A percentile compares a stretch with the other conserved stretches of the same genome.
These are phyloP conservation scores for Crithidia mellificae DNA, from an alignment of 208 protist species.

Conservation along the genomic window DNA sequence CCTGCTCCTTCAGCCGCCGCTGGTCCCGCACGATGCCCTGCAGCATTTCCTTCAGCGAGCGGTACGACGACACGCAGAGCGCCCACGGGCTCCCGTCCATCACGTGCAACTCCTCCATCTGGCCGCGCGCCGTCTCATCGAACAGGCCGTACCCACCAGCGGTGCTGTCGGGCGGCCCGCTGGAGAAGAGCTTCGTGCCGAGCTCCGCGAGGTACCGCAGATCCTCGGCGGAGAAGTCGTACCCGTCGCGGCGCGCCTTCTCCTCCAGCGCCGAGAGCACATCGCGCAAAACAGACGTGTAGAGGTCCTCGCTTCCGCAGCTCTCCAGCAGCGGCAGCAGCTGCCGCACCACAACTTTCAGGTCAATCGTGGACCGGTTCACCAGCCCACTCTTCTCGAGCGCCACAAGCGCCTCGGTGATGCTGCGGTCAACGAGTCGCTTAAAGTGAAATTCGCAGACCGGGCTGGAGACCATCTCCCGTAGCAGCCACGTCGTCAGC, in stretches of 20 bases:
- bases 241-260: slow-evolving; percentile 50
- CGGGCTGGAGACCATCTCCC: slow-evolving; percentile 48
- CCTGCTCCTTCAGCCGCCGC: slow-evolving; percentile 55
- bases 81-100: slow-evolving; percentile 87
- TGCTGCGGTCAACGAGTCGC: slow-evolving; percentile 54
- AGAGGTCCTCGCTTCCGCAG: slow-evolving; percentile 71
- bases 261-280: slow-evolving; percentile 70
- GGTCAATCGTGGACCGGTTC: slow-evolving; percentile 32
- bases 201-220: slow-evolving; percentile 63
- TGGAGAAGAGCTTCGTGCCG: slow-evolving; percentile 66
- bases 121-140: slow-evolving; percentile 54
- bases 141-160: slow-evolving; percentile 32
- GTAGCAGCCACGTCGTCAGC: slow-evolving; percentile 77
- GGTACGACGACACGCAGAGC: slow-evolving; percentile 75
- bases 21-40: slow-evolving; percentile 65
- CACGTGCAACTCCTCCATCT: slow-evolving; percentile 86
- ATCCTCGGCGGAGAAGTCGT: slow-evolving; percentile 60
- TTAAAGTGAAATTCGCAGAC: slow-evolving; percentile 63
- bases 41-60: slow-evolving; percentile 77
- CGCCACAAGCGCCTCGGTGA: slow-evolving; percentile 48
- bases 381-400: slow-evolving; percentile 67
- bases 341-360: slow-evolving; percentile 45
- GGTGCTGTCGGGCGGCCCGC: slow-evolving; percentile 25
- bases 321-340: slow-evolving; percentile 72
- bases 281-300: slow-evolving; percentile 60